Conservation (phyloP, 805 yeast genomes). For the Maudiozyma barnettii region DNA sequence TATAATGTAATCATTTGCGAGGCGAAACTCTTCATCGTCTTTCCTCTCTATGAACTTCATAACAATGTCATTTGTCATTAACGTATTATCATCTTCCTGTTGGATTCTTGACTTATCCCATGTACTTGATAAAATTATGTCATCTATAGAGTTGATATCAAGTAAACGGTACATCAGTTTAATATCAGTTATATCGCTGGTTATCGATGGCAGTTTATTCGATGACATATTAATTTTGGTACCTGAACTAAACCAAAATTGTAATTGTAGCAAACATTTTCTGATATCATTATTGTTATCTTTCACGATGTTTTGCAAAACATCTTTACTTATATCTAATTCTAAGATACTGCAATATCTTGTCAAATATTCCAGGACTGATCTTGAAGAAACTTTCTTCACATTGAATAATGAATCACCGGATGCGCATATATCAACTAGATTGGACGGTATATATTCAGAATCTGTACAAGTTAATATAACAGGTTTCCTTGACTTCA, state of each 20-base stretch:
- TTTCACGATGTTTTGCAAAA: conserved; percentile 26
- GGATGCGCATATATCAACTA: conserved; percentile 37
- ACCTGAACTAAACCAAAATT: conserved; percentile 21
- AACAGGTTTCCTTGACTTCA: conserved; percentile 58
- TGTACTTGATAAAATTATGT: conserved; percentile 10
- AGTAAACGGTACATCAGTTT: conserved; percentile 5
- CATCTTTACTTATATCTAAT: conserved; percentile 25
- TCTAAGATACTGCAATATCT: conserved; percentile 23
- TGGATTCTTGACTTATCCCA: conserved; percentile 14
- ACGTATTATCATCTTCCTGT: conserved; percentile 18
- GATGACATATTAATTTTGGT: conserved; percentile 1
- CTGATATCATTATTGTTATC: conserved; percentile 36
- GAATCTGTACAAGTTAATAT: conserved; percentile 53
- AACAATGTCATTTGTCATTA: conserved; percentile 11
- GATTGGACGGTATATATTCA: conserved; percentile 37
- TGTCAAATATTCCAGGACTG: conserved; percentile 31
- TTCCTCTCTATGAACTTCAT: neutral
- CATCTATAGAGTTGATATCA: conserved; percentile 15
- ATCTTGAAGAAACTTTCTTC: conserved; percentile 11
- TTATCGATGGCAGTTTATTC: neutral
- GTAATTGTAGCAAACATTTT: conserved; percentile 37
- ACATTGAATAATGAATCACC: conserved; percentile 34
- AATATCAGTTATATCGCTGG: neutral
- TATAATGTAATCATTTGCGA: conserved; percentile 19
- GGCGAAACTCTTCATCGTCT: conserved; percentile 17